Conservation (phyloP, 208 protist species). For the Porcisia hertigi region DNA sequence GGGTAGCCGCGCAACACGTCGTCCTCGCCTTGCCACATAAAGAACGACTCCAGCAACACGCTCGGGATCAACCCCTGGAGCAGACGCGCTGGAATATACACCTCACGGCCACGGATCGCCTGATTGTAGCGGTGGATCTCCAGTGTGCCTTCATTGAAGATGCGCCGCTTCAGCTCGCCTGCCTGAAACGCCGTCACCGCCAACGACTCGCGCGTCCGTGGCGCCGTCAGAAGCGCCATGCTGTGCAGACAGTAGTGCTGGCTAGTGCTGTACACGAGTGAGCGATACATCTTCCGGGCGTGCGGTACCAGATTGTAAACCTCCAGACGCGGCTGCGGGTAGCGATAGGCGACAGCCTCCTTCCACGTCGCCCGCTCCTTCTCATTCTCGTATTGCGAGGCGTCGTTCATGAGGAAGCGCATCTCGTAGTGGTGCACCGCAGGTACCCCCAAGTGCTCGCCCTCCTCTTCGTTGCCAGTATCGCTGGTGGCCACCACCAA, state of each 20-base stretch:
- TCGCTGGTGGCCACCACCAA: background rate
- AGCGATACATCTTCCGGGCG: constrained; percentile 73
- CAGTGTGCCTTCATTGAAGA: constrained; percentile 59
- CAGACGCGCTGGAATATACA: constrained; percentile 73
- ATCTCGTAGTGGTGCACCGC: constrained; percentile 40
- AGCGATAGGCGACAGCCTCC: constrained; percentile 69
- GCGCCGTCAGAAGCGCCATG: constrained; percentile 35
- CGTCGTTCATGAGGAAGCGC: constrained; percentile 68
- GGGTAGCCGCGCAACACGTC: constrained; percentile 77
- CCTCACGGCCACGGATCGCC: constrained; percentile 50
- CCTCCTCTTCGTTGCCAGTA: constrained; percentile 8
- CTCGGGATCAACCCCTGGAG: constrained; percentile 80
- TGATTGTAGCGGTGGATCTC: constrained; percentile 74
- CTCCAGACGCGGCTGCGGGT: constrained; percentile 50
- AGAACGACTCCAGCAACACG: constrained; percentile 77
- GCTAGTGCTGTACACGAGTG: constrained; percentile 75
- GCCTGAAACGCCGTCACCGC: constrained; percentile 48
- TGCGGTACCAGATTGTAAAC: constrained; percentile 84
- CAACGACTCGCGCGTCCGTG: constrained; percentile 40
- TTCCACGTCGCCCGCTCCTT: constrained; percentile 77
- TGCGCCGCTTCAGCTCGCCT: constrained; percentile 64
- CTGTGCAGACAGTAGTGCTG: constrained; percentile 75
- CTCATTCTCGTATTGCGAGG: constrained; percentile 60
- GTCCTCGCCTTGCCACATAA: constrained; percentile 83
- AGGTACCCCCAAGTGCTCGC: constrained; percentile 3